phyloP scores from a whole-genome alignment of 2,329 filamentous ascomycete genomes.

The Diaporthe citrichinensis region DNA sequence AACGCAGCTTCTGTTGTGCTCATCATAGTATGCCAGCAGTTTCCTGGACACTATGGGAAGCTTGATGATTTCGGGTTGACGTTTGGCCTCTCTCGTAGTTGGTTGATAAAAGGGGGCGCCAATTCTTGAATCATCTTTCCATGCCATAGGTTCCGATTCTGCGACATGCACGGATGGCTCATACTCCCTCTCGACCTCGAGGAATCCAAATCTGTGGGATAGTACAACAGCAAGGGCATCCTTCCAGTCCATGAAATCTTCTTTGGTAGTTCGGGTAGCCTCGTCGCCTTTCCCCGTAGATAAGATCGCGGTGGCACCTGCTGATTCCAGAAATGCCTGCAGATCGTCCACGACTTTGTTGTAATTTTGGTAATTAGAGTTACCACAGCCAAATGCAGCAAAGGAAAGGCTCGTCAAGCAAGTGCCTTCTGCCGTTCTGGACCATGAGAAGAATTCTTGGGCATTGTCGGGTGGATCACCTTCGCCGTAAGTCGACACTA shows the following conservation, averaged over 20 bases:
- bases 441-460: not conserved
- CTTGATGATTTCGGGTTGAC: not conserved
- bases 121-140: not conserved
- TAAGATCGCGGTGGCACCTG: not conserved
- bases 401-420: not conserved
- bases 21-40: not conserved
- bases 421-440: not conserved
- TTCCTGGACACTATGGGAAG: not conserved
- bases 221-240: not conserved
- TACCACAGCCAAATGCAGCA: not conserved
- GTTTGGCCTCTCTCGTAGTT: not conserved
- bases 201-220: not conserved
- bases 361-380: not conserved
- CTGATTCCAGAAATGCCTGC: not conserved
- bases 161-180: not conserved
- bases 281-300: not conserved
- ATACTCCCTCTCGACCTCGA: not conserved
- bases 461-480: not conserved
- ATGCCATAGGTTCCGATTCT: not conserved
- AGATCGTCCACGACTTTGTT: not conserved
- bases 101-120: not conserved
- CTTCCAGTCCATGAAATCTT: not conserved
- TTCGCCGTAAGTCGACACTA: not conserved
- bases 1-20: not conserved
- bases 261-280: not conserved